Evolutionary conservation across 1,139 yeast species (phyloP).

Genomic region (Hyphopichia buzzinii): DNA sequence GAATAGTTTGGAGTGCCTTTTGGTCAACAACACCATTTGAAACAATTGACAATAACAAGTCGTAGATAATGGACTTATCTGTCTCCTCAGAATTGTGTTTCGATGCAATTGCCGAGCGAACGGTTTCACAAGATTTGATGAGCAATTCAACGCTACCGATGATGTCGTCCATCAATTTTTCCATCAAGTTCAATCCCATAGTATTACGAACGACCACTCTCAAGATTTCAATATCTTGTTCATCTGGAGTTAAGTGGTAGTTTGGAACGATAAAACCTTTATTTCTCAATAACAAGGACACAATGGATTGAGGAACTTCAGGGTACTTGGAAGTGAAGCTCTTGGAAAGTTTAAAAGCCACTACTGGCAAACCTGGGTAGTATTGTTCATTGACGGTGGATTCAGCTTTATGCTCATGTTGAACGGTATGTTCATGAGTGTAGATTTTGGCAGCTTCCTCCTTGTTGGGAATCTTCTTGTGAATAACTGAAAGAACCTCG

Average conservation of each 20-base stretch:
- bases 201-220: constrained; percentile 82
- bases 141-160: constrained; percentile 56
- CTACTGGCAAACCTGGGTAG: constrained; percentile 85
- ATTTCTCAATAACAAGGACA: constrained; percentile 71
- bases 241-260: constrained; percentile 74
- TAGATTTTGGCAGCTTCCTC: constrained; percentile 16
- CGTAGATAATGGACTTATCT: constrained; percentile 25
- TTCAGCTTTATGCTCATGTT: constrained; percentile 10
- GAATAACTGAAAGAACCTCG: constrained; percentile 76
- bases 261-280: constrained; percentile 90
- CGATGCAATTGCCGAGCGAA: constrained; percentile 17
- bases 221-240: constrained; percentile 59
- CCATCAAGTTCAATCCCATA: constrained; percentile 68
- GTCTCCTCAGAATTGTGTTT: constrained; percentile 18
- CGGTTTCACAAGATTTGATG: constrained; percentile 33
- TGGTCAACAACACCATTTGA: constrained; percentile 34
- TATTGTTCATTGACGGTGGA: constrained; percentile 35
- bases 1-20: constrained; percentile 22
- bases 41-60: constrained; percentile 37
- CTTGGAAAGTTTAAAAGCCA: constrained; percentile 72
- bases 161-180: constrained; percentile 67
- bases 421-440: constrained; percentile 22
- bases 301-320: constrained; percentile 78
- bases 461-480: constrained; percentile 42
- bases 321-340: constrained; percentile 61